Evolutionary conservation across 306 rosid genomes (phyloP), one percentile per base, ranked within the genome.

Genomic region (Sphenostylis stenocarpa): DNA sequence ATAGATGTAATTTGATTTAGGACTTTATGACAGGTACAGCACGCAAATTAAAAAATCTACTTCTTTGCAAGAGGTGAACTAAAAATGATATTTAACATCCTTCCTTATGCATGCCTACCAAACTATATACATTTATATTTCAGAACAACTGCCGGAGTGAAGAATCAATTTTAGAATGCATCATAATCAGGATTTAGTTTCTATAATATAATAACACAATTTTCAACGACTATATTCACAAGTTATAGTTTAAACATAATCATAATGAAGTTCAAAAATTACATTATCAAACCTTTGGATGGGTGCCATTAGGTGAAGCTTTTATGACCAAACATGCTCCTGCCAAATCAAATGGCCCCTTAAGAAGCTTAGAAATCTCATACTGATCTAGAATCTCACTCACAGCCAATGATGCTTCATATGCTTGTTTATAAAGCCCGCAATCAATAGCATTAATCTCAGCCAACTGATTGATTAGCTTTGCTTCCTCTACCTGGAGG

Each of bases 401-500:
- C 34, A 83, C 92, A 67, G 85, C 92, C 66, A 89, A 39, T 74
- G 98, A 89, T 77, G 94, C 85, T 77, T 85, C 84, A 61, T 90
- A 93, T 31, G 98, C 98, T 84, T 86, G 94, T 79, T 85, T 87
- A 78, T 90, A 90, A 34, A 93, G 90, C 73, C 93, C 93, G 67
- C 71, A 85, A 75, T 89, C 82, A 81, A 93, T 84, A 58, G 87
- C 94, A 78, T 93, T 90, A 73, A 67, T 77, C 78, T 90, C 96
- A 36, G 91, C 90, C 77, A 93, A 80, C 56, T 90, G 90, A 7
- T 86, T 85, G 75, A 93, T 90, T 79, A 93, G 77, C 81, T 90
- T 88, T 76, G 96, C 98, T 82, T 93, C 98, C 88, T 93, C 96
- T 49, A 69, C 88, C 98, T 93, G 87, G 83, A 80, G 44, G 69